Evolutionary conservation across 116 monocot genomes (phyloP), one percentile per base, ranked within the genome.

Genomic region (Papilionanthe hybrid): DNA sequence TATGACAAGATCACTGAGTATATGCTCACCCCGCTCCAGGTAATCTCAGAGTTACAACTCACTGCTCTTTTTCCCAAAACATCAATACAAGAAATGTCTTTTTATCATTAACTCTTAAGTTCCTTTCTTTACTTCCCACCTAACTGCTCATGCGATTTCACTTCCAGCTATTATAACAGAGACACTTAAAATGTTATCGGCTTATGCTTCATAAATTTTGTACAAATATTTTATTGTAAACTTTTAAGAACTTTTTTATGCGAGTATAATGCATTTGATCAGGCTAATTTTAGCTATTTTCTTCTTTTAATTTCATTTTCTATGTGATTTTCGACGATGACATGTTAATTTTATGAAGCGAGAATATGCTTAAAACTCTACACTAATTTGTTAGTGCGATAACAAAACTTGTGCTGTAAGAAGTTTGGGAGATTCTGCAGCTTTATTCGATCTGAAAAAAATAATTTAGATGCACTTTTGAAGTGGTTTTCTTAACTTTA

Each of bases 11-110:
- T 11, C 6, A 42, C 25, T 55, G 69, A 86, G 25, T 79, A 82
- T 65, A 43, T 32, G 2, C 80, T 89, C 0, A 89, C 80, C 19
- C 84, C 89, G 29, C 82, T 84, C 69, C 84, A 89, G 84, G 89
- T 89, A 74, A 65, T 22, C 55, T 79, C 44, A 4, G 5, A 43
- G 73, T 44, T 72, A 18, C 5, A 41, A 41, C 72, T 23, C 11
- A 41, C 23, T 42, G 9, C 13, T 37, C 32, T 12, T 17, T 72
- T 72, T 5, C 27, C 67, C 25, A 67, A 67, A 67, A 67, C 28
- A 12, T 28, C 23, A 67, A 29, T 29, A 67, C 23, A 29, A 37
- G 37, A 37, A 37, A 37, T 22, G 4, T 15, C 2, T 32, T 71
- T 11, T 29, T 41, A 12, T 37, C 17, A 4, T 71, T 71, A 41